phyloP scores from a whole-genome alignment of 1,139 yeast species.

The Candida smagusa region DNA sequence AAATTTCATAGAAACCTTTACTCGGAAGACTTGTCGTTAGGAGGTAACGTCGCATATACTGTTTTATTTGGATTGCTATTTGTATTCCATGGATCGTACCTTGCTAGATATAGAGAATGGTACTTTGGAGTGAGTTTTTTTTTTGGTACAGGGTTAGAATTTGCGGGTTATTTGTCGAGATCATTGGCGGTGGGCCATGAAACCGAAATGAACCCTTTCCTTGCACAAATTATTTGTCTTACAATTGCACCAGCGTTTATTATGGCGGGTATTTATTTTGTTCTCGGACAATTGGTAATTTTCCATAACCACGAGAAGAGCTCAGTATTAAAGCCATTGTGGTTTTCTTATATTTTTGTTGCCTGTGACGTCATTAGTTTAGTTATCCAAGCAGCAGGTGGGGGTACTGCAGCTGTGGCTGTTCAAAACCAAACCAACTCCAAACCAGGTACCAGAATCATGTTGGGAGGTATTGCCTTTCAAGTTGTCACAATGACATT shows the following conservation, averaged over 20 bases:
- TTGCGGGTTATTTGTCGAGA: conserved; percentile 23
- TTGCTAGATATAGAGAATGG: conserved; percentile 2
- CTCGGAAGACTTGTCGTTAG: neutral
- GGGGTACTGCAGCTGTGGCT: conserved; percentile 28
- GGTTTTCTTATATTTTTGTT: conserved; percentile 34
- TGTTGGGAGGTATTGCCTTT: conserved; percentile 37
- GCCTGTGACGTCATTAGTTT: conserved; percentile 31
- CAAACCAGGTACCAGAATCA: conserved; percentile 26
- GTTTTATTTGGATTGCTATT: conserved; percentile 21
- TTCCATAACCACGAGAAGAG: conserved; percentile 23
- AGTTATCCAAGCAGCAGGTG: conserved; percentile 36
- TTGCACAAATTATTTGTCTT: conserved; percentile 31
- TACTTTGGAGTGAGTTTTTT: conserved; percentile 19
- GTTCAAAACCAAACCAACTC: conserved; percentile 16
- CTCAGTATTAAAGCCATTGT: conserved; percentile 28
- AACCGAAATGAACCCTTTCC: conserved; percentile 18
- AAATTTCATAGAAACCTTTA: conserved; percentile 8
- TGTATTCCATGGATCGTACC: conserved; percentile 6
- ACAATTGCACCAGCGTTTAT: conserved; percentile 52
- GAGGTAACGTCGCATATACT: conserved; percentile 15
- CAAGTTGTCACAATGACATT: conserved; percentile 36
- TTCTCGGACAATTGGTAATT: conserved; percentile 38
- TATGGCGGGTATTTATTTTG: conserved; percentile 82
- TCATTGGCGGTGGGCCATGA: conserved; percentile 15
- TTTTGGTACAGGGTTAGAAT: conserved; percentile 15